Evolutionary conservation across 2,329 filamentous ascomycete genomes (phyloP), one percentile per base, ranked within the genome.

Genomic region (Fusarium domesticum): DNA sequence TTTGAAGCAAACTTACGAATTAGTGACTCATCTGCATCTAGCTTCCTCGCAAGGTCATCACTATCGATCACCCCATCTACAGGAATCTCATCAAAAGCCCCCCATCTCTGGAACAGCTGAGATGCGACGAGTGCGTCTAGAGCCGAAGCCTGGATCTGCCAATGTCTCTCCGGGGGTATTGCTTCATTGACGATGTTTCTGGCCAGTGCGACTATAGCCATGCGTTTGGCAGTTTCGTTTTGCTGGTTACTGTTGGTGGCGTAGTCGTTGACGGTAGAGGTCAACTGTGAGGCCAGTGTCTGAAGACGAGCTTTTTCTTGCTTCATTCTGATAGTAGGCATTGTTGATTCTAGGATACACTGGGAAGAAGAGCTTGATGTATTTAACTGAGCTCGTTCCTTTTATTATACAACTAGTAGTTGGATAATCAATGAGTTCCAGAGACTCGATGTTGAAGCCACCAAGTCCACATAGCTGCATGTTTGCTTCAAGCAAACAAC

Each of bases 11-110:
- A 39, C 45, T 41, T 14, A 51, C 48, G 31, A 33, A 66, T 61
- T 2, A 69, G 47, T 2, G 43, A 28, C 1, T 37, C 41, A 14
- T 70, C 62, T 2, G 59, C 60, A 0, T 55, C 42, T 2, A 66
- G 18, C 7, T 56, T 56, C 6, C 40, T 39, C 1, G 64, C 64
- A 5, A 70, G 49, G 0, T 63, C 56, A 0, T 35, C 31, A 39
- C 60, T 61, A 6, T 59, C 56, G 12, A 67, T 62, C 2, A 45
- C 23, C 2, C 53, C 62, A 0, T 56, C 51, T 2, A 37, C 14
- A 0, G 65, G 64, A 16, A 70, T 64, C 2, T 45, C 35, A 6
- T 64, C 61, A 37, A 69, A 67, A 0, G 51, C 59, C 7, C 57
- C 53, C 63, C 66, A 66, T 30, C 61, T 51, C 19, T 60, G 45